These are phyloP conservation scores for Ogataea ganodermae DNA, from an alignment of 805 yeast species.

Conservation along the genomic window DNA sequence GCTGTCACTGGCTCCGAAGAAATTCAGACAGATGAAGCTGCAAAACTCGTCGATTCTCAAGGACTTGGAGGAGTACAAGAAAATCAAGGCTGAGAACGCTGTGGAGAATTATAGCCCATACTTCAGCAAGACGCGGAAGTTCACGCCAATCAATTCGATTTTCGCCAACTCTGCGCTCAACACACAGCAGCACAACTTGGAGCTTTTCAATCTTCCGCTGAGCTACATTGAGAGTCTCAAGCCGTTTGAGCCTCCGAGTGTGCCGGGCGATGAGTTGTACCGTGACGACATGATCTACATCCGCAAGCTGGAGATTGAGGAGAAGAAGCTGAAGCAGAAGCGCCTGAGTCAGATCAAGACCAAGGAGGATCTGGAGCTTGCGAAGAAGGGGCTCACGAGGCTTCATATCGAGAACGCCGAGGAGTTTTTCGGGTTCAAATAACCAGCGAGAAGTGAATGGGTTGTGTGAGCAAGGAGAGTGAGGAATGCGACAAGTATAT, in stretches of 20 bases:
- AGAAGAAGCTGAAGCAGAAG: slow-evolving; percentile 21
- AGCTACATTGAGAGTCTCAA: slow-evolving; percentile 27
- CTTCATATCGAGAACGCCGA: slow-evolving; percentile 31
- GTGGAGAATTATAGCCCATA: slow-evolving; percentile 32
- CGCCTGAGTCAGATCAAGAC: slow-evolving; percentile 19
- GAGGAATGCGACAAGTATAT: neutral
- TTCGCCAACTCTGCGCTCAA: slow-evolving; percentile 35
- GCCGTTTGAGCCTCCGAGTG: slow-evolving; percentile 22
- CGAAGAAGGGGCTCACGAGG: slow-evolving; percentile 28
- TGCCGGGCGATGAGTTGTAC: slow-evolving; percentile 35
- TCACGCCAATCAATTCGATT: slow-evolving; percentile 32
- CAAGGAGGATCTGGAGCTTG: slow-evolving; percentile 23
- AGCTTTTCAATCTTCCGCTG: slow-evolving; percentile 36
- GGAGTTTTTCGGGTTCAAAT: slow-evolving; percentile 37
- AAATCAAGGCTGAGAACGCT: slow-evolving; percentile 20
- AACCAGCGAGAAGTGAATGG: no score
- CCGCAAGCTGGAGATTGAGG: slow-evolving; percentile 35
- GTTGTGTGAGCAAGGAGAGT: no score
- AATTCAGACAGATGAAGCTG: slow-evolving; percentile 19
- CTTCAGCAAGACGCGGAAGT: slow-evolving; percentile 27
- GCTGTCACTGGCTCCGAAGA: slow-evolving; percentile 22
- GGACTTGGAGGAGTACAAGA: slow-evolving; percentile 31
- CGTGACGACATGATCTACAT: slow-evolving; percentile 36
- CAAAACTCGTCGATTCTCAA: slow-evolving; percentile 30
- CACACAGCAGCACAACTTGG: slow-evolving; percentile 37